Evolutionary conservation across 2,329 filamentous ascomycete genomes (phyloP), one percentile per base, ranked within the genome.

Genomic region (Pyrenochaeta sp.): DNA sequence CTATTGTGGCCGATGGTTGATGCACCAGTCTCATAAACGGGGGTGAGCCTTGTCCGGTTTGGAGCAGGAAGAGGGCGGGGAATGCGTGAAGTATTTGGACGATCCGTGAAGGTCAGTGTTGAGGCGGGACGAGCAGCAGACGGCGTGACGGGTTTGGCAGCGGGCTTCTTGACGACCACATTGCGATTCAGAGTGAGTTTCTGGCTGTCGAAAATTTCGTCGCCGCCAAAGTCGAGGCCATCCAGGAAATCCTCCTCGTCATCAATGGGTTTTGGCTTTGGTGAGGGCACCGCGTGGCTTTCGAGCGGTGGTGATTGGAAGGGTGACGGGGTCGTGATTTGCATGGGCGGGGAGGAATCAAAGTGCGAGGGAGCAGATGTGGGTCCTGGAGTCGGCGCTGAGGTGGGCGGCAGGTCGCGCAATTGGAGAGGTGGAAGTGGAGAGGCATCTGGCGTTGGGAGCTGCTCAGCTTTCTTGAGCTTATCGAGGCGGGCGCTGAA

Each of bases 131-230:
- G 76, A 50, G 89, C 82, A 15, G 82, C 81, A 32, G 90, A 88
- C 55, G 90, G 92, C 10, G 81, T 75, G 14, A 85, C 80, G 39
- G 84, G 80, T 50, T 68, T 71, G 23, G 56, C 30, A 31, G 70
- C 70, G 15, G 83, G 77, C 53, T 86, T 82, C 72, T 95, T 96
- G 61, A 95, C 81, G 68, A 93, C 92, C 55, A 99, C 83, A 67
- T 99, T 96, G 52, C 89, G 90, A 69, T 97, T 94, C 13, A 96
- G 77, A 1, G 88, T 93, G 29, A 90, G 79, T 70, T 93, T 96
- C 44, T 81, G 84, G 2, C 87, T 83, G 62, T 90, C 85, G 61
- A 97, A 90, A 11, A 90, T 81, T 53, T 93, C 88, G 5, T 86
- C 90, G 58, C 90, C 85, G 23, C 89, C 91, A 64, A 97, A 82